Conservation (phyloP, 495 filamentous ascomycete species). For the Delitschia confertaspora region DNA sequence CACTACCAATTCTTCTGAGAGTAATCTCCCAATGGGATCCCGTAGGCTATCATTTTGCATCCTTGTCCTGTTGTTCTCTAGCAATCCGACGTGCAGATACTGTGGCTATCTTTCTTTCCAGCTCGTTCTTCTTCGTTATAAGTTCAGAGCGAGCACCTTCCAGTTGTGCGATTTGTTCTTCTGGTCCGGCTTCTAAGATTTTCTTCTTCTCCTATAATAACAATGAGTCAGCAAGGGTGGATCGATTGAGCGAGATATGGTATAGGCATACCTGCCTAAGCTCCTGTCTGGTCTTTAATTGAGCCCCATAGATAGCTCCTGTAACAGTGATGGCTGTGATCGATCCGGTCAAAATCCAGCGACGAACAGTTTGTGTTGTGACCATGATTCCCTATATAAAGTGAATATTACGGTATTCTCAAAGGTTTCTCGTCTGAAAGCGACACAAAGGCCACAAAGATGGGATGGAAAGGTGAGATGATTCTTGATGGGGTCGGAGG, state of each 20-base stretch:
- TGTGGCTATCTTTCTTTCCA: constrained; percentile 51
- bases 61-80: constrained; percentile 6
- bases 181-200: constrained; percentile 40
- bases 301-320: constrained; percentile 49
- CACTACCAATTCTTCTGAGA: too few relatives aligned
- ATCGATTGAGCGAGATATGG: background rate
- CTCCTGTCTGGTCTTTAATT: constrained; percentile 47
- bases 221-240: constrained; percentile 1
- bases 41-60: constrained; percentile 19
- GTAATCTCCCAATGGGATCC: too few relatives aligned
- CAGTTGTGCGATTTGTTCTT: constrained; percentile 46
- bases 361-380: constrained; percentile 26
- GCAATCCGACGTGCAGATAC: constrained; percentile 21
- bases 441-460: too few relatives aligned
- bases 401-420: too few relatives aligned
- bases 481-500: too few relatives aligned
- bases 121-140: constrained; percentile 41
- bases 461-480: too few relatives aligned
- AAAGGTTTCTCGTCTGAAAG: too few relatives aligned
- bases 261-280: constrained; percentile 23
- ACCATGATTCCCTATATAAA: constrained; percentile 13
- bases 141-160: constrained; percentile 42
- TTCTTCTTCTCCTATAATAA: constrained; percentile 15
- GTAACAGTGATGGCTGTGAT: constrained; percentile 43
- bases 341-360: constrained; percentile 40